Percentiles rank a stretch among this genome's conserved stretches.
Conservation (phyloP, 495 filamentous ascomycete species). For the Tuber magnatum region DNA sequence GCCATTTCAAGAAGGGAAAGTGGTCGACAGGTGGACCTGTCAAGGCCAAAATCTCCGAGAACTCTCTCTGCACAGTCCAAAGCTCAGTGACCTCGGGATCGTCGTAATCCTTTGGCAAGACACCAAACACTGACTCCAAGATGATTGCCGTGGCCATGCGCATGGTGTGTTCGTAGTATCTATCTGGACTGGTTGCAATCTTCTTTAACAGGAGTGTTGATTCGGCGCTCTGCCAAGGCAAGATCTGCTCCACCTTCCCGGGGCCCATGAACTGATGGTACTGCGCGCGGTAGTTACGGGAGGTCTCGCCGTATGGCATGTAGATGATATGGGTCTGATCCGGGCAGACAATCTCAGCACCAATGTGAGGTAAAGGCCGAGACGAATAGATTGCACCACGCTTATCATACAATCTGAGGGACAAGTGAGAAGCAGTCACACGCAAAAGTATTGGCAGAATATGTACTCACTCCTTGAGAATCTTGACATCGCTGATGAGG, state of each 20-base stretch:
- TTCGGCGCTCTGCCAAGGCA: conserved; percentile 25
- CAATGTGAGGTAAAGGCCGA: conserved; percentile 25
- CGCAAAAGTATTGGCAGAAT: neutral
- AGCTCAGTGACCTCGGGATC: conserved; percentile 5
- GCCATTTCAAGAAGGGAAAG: conserved; percentile 10
- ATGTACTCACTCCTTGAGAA: conserved; percentile 6
- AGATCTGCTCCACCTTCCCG: conserved; percentile 8
- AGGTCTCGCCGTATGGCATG: conserved; percentile 21
- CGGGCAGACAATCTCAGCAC: conserved; percentile 20
- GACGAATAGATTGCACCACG: conserved; percentile 33
- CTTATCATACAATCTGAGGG: conserved; percentile 24
- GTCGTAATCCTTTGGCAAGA: conserved; percentile 12
- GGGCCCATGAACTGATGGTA: conserved; percentile 19
- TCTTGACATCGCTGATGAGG: conserved; percentile 11
- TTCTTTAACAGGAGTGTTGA: conserved; percentile 19
- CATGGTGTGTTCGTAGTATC: conserved; percentile 32
- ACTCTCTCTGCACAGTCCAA: conserved; percentile 9
- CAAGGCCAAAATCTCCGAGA: conserved; percentile 6
- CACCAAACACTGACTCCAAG: conserved; percentile 18
- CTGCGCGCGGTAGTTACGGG: conserved; percentile 13
- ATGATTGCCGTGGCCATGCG: conserved; percentile 31
- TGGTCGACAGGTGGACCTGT: conserved; percentile 7
- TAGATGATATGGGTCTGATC: conserved; percentile 26
- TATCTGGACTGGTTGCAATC: conserved; percentile 12
- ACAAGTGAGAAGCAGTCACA: neutral